Conservation (phyloP, 345 rosid species). For the Pistacia vera region DNA sequence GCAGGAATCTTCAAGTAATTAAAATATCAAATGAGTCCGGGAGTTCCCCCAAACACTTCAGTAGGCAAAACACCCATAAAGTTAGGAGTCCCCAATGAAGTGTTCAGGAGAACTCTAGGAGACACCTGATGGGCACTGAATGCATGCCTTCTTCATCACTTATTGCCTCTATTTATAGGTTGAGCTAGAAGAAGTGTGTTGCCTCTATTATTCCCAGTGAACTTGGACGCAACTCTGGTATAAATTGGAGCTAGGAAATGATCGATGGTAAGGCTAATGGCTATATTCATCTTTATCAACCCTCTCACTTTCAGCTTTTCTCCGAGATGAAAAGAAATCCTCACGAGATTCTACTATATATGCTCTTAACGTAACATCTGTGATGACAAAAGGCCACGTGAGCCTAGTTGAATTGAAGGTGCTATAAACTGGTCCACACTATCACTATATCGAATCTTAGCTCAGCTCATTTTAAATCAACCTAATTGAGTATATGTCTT, state of each 20-base stretch:
- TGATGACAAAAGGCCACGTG: not conserved
- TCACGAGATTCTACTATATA: not conserved
- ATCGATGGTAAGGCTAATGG: no score
- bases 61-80: slow-evolving; percentile 13
- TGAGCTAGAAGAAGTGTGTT: no score
- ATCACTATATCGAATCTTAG: not conserved
- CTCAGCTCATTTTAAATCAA: no score
- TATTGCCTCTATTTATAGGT: slow-evolving; percentile 15
- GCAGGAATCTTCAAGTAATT: no score
- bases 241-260: not conserved
- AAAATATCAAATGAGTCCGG: slow-evolving; percentile 28
- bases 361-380: not conserved
- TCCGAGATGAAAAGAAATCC: not conserved
- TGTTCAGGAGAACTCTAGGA: slow-evolving; percentile 46
- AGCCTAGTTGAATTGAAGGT: not conserved
- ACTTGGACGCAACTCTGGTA: slow-evolving; percentile 22
- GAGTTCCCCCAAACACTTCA: slow-evolving; percentile 76
- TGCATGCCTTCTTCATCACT: not conserved
- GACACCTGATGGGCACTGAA: slow-evolving; percentile 16
- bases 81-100: slow-evolving; percentile 36
- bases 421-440: not conserved
- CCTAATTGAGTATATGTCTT: no score
- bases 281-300: not conserved
- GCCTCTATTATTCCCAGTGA: not conserved
- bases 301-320: slow-evolving; percentile 7